Evolutionary conservation across 805 yeast species (phyloP).

Genomic region (Pichia exigua): DNA sequence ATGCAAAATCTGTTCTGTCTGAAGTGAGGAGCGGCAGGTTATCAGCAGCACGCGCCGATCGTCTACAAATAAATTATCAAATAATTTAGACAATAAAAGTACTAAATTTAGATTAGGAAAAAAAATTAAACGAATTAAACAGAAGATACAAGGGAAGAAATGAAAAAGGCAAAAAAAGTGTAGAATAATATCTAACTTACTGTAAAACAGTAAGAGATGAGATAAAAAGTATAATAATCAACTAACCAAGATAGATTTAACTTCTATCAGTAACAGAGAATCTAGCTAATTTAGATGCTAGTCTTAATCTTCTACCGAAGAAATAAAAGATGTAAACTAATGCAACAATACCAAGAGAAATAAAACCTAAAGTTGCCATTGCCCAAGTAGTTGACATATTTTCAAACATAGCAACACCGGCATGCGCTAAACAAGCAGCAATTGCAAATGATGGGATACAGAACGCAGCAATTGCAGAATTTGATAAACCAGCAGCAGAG

Average conservation of each 20-base stretch:
- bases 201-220: not conserved
- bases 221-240: no score
- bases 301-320: constrained; percentile 27
- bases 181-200: no score
- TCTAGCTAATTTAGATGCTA: constrained; percentile 26
- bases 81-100: no score
- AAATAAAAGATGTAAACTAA: constrained; percentile 29
- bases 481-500: constrained; percentile 27
- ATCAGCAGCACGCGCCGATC: not conserved
- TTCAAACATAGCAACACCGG: constrained; percentile 33
- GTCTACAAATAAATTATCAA: not conserved
- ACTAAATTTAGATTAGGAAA: no score
- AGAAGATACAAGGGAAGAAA: not conserved
- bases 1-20: no score
- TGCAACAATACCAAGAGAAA: constrained; percentile 27
- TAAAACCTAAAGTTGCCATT: constrained; percentile 28
- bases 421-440: constrained; percentile 30
- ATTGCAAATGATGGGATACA: constrained; percentile 31
- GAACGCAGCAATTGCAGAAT: constrained; percentile 31
- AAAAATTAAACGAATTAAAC: not conserved
- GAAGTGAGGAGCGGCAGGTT: no score
- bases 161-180: no score
- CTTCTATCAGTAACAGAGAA: constrained; percentile 2
- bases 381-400: constrained; percentile 31
- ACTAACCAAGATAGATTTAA: no score